phyloP scores from a whole-genome alignment of 108 stramenopile genomes.

The Epithemia pelagica region DNA sequence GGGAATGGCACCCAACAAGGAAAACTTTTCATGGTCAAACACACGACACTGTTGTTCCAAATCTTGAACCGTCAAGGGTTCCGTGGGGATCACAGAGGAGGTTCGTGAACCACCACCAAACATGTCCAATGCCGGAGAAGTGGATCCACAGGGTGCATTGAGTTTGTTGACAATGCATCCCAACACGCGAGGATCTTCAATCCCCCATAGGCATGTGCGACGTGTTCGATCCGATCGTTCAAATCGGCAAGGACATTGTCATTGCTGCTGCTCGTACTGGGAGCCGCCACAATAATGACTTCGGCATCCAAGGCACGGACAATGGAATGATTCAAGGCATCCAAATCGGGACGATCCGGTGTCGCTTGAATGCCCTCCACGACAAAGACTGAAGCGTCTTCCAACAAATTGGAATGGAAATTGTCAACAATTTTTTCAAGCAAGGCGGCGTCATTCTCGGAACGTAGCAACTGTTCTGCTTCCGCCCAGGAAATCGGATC shows the following conservation, averaged over 20 bases:
- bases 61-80: too few relatives aligned
- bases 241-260: too few relatives aligned
- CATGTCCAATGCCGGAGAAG: too few relatives aligned
- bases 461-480: neutral
- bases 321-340: conserved; percentile 12
- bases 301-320: conserved; percentile 17
- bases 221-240: neutral
- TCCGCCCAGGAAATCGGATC: too few relatives aligned
- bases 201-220: neutral
- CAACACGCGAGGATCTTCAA: conserved; percentile 6
- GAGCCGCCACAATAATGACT: conserved; percentile 21
- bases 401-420: conserved; percentile 1
- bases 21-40: conserved; percentile 5
- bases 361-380: conserved; percentile 22
- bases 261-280: too few relatives aligned
- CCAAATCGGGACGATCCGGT: conserved; percentile 13
- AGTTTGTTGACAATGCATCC: conserved; percentile 23
- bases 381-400: conserved; percentile 3
- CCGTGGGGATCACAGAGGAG: too few relatives aligned
- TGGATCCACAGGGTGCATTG: too few relatives aligned
- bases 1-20: conserved; percentile 16
- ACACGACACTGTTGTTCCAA: neutral
- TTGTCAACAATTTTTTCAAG: conserved; percentile 8
- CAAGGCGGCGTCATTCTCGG: neutral
- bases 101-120: too few relatives aligned